These are phyloP conservation scores for Hirsutella rhossiliensis DNA, from an alignment of 2,329 filamentous ascomycete genomes.

Conservation along the genomic window DNA sequence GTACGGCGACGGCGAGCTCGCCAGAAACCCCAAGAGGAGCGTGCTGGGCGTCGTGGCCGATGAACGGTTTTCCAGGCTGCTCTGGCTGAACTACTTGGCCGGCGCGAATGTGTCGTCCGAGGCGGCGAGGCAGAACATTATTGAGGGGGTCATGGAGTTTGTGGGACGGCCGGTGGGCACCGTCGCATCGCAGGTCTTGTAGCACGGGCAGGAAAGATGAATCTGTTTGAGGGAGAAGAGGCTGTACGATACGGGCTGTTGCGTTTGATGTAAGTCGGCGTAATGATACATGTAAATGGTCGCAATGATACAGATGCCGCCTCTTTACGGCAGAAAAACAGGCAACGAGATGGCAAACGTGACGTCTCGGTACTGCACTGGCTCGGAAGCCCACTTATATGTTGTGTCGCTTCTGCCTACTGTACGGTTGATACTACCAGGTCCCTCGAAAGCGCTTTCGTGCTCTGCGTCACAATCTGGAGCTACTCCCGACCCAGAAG, in stretches of 20 bases:
- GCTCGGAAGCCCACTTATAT: too few species aligned
- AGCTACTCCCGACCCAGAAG: neutral
- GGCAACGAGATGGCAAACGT: too few species aligned
- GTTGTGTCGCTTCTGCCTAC: too few species aligned
- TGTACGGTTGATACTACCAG: too few species aligned
- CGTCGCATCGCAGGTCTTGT: conserved; percentile 64
- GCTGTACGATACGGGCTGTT: too few species aligned
- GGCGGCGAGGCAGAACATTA: conserved; percentile 65
- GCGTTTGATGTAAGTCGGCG: too few species aligned
- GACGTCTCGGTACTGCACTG: too few species aligned
- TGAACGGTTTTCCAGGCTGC: conserved; percentile 64
- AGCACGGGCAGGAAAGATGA: neutral
- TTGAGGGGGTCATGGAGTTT: conserved; percentile 79
- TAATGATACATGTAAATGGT: too few species aligned
- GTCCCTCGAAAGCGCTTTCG: neutral
- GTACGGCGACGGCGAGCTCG: conserved; percentile 50
- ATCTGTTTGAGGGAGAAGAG: too few species aligned
- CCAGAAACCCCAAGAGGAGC: conserved; percentile 30
- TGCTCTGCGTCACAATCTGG: neutral
- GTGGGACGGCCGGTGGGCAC: conserved; percentile 82
- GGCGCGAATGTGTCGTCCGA: conserved; percentile 83
- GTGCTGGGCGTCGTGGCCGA: conserved; percentile 62
- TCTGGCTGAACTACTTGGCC: conserved; percentile 86
- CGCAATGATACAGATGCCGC: too few species aligned
- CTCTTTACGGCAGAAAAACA: too few species aligned